These are phyloP conservation scores for Trichoderma gamsii DNA, from an alignment of 495 filamentous ascomycete species.

Conservation along the genomic window DNA sequence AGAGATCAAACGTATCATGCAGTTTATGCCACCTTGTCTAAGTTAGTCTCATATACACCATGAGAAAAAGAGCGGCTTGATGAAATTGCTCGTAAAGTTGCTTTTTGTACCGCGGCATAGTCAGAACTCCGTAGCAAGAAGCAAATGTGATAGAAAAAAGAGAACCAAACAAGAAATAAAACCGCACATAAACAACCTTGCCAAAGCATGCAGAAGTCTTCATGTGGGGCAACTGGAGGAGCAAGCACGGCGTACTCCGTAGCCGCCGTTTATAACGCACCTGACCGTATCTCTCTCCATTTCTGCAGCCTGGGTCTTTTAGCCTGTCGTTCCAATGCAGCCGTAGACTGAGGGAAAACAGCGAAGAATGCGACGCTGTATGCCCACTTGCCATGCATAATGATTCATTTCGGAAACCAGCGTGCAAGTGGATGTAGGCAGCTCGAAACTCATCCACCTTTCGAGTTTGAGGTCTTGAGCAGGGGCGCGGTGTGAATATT, in stretches of 20 bases:
- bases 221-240: not conserved
- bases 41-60: not conserved
- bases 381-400: not conserved
- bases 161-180: not conserved
- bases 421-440: not conserved
- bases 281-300: not conserved
- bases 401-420: not conserved
- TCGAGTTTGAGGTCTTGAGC: not conserved
- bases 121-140: not conserved
- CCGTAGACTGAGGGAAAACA: not conserved
- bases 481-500: not conserved
- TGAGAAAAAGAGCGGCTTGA: not conserved
- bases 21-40: not conserved
- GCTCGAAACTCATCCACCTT: not conserved
- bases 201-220: not conserved
- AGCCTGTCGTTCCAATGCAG: not conserved
- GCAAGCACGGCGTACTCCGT: not conserved
- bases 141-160: not conserved
- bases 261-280: not conserved
- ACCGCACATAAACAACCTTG: not conserved
- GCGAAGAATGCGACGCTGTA: not conserved
- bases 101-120: not conserved
- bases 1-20: not conserved
- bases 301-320: not conserved
- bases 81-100: not conserved